These are phyloP conservation scores for Rhynchosporium secalis DNA, from an alignment of 2,329 filamentous ascomycete genomes.

Conservation along the genomic window DNA sequence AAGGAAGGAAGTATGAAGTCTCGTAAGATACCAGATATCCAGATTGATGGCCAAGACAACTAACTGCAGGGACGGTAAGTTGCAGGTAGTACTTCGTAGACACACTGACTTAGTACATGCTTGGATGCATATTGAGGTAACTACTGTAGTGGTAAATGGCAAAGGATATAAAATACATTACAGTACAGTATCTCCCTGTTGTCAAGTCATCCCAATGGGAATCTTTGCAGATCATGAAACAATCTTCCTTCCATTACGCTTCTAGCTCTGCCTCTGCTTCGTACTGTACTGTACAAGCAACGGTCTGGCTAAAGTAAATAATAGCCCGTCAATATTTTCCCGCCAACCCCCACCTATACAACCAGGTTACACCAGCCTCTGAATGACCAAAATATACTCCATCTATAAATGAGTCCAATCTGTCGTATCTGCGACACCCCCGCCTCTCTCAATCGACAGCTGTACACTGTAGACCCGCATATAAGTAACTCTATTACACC, in stretches of 20 bases:
- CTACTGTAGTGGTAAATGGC: not conserved
- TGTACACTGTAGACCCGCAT: not conserved
- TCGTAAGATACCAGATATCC: not conserved
- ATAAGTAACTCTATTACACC: not conserved
- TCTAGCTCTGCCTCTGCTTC: not conserved
- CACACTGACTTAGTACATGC: not conserved
- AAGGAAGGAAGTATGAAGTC: not conserved
- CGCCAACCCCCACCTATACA: too few species aligned
- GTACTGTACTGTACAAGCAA: constrained; percentile 16
- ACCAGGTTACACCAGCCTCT: too few species aligned
- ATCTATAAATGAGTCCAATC: too few species aligned
- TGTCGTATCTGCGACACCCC: too few species aligned
- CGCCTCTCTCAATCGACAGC: not conserved
- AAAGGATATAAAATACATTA: constrained; percentile 1
- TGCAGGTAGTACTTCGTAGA: too few species aligned
- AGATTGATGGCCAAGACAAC: not conserved
- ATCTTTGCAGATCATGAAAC: constrained; percentile 16
- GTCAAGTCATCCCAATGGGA: constrained; percentile 18
- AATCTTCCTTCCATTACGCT: constrained; percentile 15
- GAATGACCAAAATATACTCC: too few species aligned
- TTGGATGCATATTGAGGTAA: not conserved
- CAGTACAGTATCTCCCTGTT: constrained; percentile 19
- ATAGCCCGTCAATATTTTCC: not conserved
- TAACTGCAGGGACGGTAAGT: not conserved
- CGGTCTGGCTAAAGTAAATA: constrained; percentile 1